phyloP scores from a whole-genome alignment of 495 filamentous ascomycete genomes.

The Melanomma pulvis-pyrius region DNA sequence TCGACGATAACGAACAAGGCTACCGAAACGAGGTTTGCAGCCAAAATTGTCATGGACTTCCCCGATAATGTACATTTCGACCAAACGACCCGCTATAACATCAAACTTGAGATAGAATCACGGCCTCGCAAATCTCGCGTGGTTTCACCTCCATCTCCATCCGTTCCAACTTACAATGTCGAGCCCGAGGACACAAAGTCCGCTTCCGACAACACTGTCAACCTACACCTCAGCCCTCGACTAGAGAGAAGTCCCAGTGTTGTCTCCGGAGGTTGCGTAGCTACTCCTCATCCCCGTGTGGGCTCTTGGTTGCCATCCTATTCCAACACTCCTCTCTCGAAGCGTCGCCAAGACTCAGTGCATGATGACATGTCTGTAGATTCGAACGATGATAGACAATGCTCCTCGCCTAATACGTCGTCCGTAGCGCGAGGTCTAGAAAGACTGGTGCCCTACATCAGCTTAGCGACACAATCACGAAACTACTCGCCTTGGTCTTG shows the following conservation, averaged over 20 bases:
- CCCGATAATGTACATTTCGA: constrained; percentile 28
- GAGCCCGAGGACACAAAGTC: background rate
- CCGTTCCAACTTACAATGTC: background rate
- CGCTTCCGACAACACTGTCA: background rate
- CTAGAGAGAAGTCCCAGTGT: background rate
- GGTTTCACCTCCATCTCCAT: too few species aligned
- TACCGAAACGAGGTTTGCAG: constrained; percentile 14
- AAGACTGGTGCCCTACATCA: background rate
- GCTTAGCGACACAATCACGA: background rate
- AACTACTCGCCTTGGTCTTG: background rate
- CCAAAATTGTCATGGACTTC: constrained; percentile 4
- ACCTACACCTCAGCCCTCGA: background rate
- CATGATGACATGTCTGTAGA: background rate
- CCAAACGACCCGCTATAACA: constrained; percentile 21
- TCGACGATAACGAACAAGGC: background rate
- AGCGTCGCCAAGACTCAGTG: background rate
- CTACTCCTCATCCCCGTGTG: background rate
- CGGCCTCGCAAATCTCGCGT: background rate
- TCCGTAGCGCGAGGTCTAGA: background rate
- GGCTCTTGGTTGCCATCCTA: constrained; percentile 27
- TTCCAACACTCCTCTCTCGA: constrained; percentile 14
- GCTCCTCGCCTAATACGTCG: background rate
- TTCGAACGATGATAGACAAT: background rate
- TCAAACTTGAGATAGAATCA: constrained; percentile 18
- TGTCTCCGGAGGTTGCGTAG: background rate